Evolutionary conservation across 768 basidiomycete species (phyloP).

Genomic region (Panellus pusillus): DNA sequence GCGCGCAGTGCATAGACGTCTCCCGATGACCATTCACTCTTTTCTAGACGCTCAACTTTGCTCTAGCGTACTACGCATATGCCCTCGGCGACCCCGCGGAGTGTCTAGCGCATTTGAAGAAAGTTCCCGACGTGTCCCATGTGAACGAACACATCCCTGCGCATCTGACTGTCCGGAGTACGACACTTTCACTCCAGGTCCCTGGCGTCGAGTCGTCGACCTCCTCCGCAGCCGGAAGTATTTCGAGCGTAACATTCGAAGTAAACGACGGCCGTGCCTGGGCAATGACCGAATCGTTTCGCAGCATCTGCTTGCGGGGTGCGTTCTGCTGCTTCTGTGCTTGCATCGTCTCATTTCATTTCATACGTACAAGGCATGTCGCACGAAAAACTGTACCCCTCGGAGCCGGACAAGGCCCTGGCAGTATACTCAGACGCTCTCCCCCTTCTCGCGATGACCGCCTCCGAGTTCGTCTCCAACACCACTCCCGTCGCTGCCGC

Average conservation of each 20-base stretch:
- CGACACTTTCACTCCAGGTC: constrained; percentile 36
- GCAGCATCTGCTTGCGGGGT: constrained; percentile 83
- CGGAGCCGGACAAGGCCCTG: constrained; percentile 52
- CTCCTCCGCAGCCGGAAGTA: constrained; percentile 51
- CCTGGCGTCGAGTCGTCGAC: constrained; percentile 39
- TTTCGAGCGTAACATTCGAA: constrained; percentile 39
- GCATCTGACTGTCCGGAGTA: constrained; percentile 43
- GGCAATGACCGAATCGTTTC: constrained; percentile 70
- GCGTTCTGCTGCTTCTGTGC: constrained; percentile 19
- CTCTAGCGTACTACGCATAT: constrained; percentile 79
- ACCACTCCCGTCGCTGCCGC: constrained; percentile 28
- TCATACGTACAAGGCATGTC: constrained; percentile 78
- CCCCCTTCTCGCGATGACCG: constrained; percentile 52
- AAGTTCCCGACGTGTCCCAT: constrained; percentile 55
- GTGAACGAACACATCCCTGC: constrained; percentile 53
- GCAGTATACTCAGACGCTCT: constrained; percentile 54
- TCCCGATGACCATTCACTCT: constrained; percentile 12
- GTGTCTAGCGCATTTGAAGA: constrained; percentile 59
- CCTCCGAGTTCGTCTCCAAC: constrained; percentile 44
- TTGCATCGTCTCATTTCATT: neutral
- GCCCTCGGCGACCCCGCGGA: constrained; percentile 66
- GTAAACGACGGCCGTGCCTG: constrained; percentile 72
- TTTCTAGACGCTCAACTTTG: constrained; percentile 61
- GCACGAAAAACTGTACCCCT: constrained; percentile 57
- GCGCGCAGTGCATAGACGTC: constrained; percentile 30